Evolutionary conservation across 1,139 yeast species (phyloP).

Genomic region (Wickerhamiella infanticola): DNA sequence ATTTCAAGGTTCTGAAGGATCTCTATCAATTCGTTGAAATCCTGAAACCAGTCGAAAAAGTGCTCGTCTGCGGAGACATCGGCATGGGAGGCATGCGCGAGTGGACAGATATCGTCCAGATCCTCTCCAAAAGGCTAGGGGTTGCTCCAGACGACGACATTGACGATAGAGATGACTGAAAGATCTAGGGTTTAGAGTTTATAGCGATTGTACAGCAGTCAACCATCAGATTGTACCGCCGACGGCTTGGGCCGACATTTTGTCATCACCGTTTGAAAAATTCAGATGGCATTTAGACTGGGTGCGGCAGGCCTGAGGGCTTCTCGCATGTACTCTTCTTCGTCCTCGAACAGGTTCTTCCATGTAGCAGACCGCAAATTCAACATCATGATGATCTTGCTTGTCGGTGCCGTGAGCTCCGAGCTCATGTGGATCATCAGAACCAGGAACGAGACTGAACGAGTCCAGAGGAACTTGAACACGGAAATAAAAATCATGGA

Average conservation of each 20-base stretch:
- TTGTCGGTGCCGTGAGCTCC: conserved; percentile 13
- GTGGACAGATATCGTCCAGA: conserved; percentile 85
- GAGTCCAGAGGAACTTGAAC: conserved; percentile 8
- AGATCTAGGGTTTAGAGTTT: neutral
- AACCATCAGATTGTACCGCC: too few species aligned
- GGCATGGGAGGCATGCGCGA: conserved; percentile 98
- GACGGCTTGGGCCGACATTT: too few species aligned
- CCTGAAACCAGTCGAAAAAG: conserved; percentile 84
- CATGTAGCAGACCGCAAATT: neutral
- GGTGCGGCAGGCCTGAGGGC: too few species aligned
- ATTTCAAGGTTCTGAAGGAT: conserved; percentile 43
- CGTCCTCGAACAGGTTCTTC: neutral
- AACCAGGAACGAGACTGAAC: conserved; percentile 10
- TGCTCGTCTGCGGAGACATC: conserved; percentile 86
- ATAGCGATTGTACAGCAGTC: too few species aligned
- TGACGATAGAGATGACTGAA: conserved; percentile 26
- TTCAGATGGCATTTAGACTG: too few species aligned
- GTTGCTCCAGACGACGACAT: conserved; percentile 23
- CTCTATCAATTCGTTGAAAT: conserved; percentile 64
- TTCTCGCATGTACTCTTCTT: neutral
- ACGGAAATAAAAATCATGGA: conserved; percentile 10
- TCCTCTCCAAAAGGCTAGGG: conserved; percentile 37
- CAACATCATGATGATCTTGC: conserved; percentile 6
- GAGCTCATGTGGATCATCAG: conserved; percentile 16
- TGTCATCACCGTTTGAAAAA: too few species aligned